Conservation (phyloP, 345 rosid species). For the Eutrema heterophyllum region DNA sequence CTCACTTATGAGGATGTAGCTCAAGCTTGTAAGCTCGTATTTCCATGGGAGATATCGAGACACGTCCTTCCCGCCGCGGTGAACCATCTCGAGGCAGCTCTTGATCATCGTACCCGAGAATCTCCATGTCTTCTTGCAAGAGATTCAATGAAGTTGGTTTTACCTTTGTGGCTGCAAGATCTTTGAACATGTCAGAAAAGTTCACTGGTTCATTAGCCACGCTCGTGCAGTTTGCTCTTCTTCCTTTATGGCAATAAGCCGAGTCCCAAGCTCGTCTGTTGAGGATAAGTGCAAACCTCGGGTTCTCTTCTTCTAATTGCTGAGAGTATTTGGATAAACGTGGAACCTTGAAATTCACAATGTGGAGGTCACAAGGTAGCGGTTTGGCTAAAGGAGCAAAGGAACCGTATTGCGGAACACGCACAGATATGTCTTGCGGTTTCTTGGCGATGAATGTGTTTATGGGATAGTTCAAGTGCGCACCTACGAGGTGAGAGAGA, state of each 20-base stretch:
- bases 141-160: slow-evolving; percentile 87
- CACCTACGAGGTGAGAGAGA: slow-evolving; percentile 68
- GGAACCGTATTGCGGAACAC: slow-evolving; percentile 38
- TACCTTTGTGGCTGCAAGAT: slow-evolving; percentile 51
- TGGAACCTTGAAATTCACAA: slow-evolving; percentile 82
- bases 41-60: slow-evolving; percentile 83
- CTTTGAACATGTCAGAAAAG: slow-evolving; percentile 68
- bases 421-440: slow-evolving; percentile 57
- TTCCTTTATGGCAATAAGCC: slow-evolving; percentile 57
- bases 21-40: slow-evolving; percentile 92
- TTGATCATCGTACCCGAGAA: slow-evolving; percentile 72
- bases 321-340: slow-evolving; percentile 66
- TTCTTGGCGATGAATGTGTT: slow-evolving; percentile 77
- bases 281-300: slow-evolving; percentile 61
- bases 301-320: slow-evolving; percentile 41
- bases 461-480: slow-evolving; percentile 80
- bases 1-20: slow-evolving; percentile 45
- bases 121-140: slow-evolving; percentile 67
- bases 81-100: slow-evolving; percentile 37
- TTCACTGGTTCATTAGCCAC: slow-evolving; percentile 63
- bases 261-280: slow-evolving; percentile 78
- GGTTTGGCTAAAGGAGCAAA: slow-evolving; percentile 72
- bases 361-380: slow-evolving; percentile 85
- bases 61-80: slow-evolving; percentile 46
- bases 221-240: slow-evolving; percentile 56